Conservation (phyloP, 108 stramenopile species). For the Ochromonas danica region DNA sequence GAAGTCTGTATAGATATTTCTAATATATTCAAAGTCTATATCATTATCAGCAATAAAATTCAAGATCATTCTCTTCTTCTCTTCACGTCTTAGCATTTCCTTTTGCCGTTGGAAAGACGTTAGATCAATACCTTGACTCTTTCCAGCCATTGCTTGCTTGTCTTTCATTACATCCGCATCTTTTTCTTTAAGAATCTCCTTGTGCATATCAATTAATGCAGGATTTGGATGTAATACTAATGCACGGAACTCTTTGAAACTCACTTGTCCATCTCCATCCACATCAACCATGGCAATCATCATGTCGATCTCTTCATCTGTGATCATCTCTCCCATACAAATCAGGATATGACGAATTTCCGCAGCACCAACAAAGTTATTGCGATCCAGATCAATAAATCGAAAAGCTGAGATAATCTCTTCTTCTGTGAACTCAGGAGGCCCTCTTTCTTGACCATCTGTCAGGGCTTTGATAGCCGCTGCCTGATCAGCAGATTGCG, state of each 20-base stretch:
- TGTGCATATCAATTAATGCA: conserved; percentile 50
- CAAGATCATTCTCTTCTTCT: conserved; percentile 42
- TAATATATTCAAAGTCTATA: conserved; percentile 23
- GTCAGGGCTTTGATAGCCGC: not conserved
- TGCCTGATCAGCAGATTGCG: not conserved
- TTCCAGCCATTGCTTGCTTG: conserved; percentile 31
- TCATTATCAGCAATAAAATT: conserved; percentile 41
- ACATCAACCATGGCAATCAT: conserved; percentile 75
- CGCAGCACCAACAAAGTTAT: conserved; percentile 68
- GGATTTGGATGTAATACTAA: conserved; percentile 71
- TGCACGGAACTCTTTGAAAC: conserved; percentile 66
- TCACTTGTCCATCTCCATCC: conserved; percentile 77
- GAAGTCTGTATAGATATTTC: not conserved
- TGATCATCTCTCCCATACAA: conserved; percentile 80
- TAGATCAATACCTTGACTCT: not conserved
- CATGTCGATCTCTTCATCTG: conserved; percentile 76
- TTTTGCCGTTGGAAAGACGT: conserved; percentile 31
- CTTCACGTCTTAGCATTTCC: conserved; percentile 32
- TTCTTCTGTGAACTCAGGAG: conserved; percentile 63
- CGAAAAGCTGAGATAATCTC: conserved; percentile 70
- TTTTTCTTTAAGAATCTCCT: not conserved
- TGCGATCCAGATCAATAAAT: conserved; percentile 71
- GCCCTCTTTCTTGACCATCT: conserved; percentile 6
- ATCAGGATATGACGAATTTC: conserved; percentile 73
- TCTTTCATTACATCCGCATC: conserved; percentile 10